Conservation (phyloP, 108 stramenopile species). For the Cyclotella distinguenda region DNA sequence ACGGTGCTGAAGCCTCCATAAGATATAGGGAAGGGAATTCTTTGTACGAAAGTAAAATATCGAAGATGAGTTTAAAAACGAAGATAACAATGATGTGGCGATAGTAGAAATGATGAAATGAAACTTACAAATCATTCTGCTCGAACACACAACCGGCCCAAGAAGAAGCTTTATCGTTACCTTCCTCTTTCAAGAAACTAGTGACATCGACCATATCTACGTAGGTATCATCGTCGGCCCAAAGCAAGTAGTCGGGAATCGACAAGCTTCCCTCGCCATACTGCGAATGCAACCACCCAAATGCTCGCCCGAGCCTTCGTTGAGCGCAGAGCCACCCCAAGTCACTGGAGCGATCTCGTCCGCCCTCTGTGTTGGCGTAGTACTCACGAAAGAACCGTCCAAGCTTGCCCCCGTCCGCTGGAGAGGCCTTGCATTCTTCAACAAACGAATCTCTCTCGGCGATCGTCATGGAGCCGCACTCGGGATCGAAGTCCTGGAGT, state of each 20-base stretch:
- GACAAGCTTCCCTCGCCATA: not conserved
- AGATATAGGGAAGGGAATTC: slow-evolving; percentile 27
- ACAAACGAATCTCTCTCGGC: not conserved
- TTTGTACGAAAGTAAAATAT: not conserved
- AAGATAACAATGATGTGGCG: not conserved
- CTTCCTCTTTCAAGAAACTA: slow-evolving; percentile 1
- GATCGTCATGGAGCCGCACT: not conserved
- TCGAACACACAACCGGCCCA: slow-evolving; percentile 12
- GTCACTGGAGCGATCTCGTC: slow-evolving; percentile 7
- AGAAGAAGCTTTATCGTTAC: not conserved
- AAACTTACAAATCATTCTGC: slow-evolving; percentile 3
- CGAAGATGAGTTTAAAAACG: not conserved
- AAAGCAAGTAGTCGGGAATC: not conserved
- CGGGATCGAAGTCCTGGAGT: slow-evolving; percentile 9
- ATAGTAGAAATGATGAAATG: not conserved
- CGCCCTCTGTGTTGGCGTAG: slow-evolving; percentile 2
- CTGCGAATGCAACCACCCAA: slow-evolving; percentile 20
- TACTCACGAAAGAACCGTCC: not conserved
- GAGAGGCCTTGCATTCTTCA: not conserved
- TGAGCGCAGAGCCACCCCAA: slow-evolving; percentile 42
- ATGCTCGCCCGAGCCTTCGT: slow-evolving; percentile 18
- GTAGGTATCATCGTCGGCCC: slow-evolving; percentile 18
- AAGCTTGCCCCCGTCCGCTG: not conserved
- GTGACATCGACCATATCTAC: slow-evolving; percentile 5
- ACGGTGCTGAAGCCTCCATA: slow-evolving; percentile 49